A percentile compares a stretch with the other conserved stretches of the same genome.
Evolutionary conservation across 352 stramenopile genomes (phyloP).

Genomic region (Globisporangium radiosum): DNA sequence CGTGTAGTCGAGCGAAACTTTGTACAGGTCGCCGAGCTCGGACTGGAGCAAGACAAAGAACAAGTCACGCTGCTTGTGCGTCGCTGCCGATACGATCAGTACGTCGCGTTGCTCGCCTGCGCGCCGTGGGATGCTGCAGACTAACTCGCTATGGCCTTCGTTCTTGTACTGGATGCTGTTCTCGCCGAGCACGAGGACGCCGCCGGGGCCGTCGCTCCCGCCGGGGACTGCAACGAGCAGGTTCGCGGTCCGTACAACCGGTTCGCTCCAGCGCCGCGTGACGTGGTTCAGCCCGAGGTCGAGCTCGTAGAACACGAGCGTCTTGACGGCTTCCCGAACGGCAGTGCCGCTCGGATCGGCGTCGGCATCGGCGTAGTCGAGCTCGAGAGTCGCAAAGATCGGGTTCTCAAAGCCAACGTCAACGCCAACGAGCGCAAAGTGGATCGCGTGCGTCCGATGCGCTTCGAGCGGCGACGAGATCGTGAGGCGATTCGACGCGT

Average conservation of each 20-base stretch:
- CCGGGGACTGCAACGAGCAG: slow-evolving; percentile 89
- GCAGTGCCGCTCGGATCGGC: slow-evolving; percentile 68
- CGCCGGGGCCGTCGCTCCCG: slow-evolving; percentile 79
- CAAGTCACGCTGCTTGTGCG: slow-evolving; percentile 92
- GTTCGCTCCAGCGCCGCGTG: slow-evolving; percentile 92
- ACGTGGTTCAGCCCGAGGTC: slow-evolving; percentile 99
- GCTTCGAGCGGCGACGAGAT: slow-evolving; percentile 98
- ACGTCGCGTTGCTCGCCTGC: slow-evolving; percentile 77
- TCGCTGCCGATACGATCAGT: slow-evolving; percentile 90
- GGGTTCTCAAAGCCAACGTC: slow-evolving; percentile 99
- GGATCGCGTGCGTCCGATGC: slow-evolving; percentile 94
- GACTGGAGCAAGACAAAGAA: slow-evolving; percentile 98
- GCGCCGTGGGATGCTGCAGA: slow-evolving; percentile 70
- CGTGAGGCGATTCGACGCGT: slow-evolving; percentile 90
- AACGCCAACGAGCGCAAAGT: slow-evolving; percentile 92
- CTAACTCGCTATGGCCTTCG: slow-evolving; percentile 82
- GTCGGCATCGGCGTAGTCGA: slow-evolving; percentile 92
- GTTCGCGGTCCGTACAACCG: slow-evolving; percentile 87
- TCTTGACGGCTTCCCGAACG: slow-evolving; percentile 82
- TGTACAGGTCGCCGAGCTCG: slow-evolving; percentile 98
- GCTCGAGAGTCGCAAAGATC: slow-evolving; percentile 96
- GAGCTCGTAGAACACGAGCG: slow-evolving; percentile 98
- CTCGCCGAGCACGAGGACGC: slow-evolving; percentile 95
- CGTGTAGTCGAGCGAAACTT: slow-evolving; percentile 92
- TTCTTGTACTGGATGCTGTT: slow-evolving; percentile 98